Percentiles rank a stretch among this genome's conserved stretches.
Conservation (phyloP, 345 rosid genomes). For the Citrus sp. region DNA sequence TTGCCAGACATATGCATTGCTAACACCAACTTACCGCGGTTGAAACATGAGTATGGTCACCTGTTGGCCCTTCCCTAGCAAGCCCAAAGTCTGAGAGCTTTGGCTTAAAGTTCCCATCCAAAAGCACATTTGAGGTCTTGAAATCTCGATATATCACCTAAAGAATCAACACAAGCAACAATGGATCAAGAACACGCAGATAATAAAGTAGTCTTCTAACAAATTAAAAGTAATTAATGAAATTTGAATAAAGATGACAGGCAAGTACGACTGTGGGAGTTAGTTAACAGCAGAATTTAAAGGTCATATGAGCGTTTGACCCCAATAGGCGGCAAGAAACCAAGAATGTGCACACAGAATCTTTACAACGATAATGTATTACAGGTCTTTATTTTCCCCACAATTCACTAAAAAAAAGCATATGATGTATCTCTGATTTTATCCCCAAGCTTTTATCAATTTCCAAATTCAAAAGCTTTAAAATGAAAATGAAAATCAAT, state of each 20-base stretch:
- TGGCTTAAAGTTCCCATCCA: constrained; percentile 56
- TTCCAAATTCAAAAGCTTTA: too few relatives aligned
- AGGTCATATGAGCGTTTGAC: too few relatives aligned
- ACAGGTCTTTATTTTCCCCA: too few relatives aligned
- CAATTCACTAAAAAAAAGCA: too few relatives aligned
- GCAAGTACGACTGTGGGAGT: too few relatives aligned
- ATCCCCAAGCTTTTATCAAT: too few relatives aligned
- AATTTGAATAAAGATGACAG: not conserved
- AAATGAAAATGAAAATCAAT: too few relatives aligned
- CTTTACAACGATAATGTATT: too few relatives aligned
- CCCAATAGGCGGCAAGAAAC: too few relatives aligned
- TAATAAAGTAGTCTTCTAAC: not conserved
- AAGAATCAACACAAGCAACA: constrained; percentile 2
- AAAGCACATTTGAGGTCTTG: constrained; percentile 82
- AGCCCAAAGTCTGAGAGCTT: constrained; percentile 96
- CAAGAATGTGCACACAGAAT: too few relatives aligned
- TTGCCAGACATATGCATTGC: not conserved
- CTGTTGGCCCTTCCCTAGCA: constrained; percentile 94
- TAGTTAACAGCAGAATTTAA: too few relatives aligned
- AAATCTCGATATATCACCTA: constrained; percentile 95
- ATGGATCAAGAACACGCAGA: not conserved
- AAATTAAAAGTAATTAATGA: not conserved
- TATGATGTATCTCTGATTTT: too few relatives aligned
- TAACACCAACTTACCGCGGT: constrained; percentile 52
- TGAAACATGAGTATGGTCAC: constrained; percentile 74